Base-by-base conservation (phyloP, 768 basidiomycete species). In the Amanita thiersii region DNA sequence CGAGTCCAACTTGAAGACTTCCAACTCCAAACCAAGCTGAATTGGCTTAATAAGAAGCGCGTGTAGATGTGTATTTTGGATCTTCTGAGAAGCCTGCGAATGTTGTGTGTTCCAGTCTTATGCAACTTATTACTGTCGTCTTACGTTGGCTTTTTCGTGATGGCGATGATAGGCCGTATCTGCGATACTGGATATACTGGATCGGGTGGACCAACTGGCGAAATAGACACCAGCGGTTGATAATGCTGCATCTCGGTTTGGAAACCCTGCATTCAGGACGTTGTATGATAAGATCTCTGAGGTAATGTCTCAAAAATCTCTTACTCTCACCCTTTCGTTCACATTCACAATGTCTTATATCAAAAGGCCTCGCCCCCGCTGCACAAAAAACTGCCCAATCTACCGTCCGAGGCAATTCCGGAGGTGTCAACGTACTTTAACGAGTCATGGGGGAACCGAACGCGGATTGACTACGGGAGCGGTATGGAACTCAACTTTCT, bases 401-500 rank as follows among this genome's bases (percentile, higher is more conserved):
- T 92, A 2, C 75, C 81, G 0, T 36, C 53, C 2, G 76, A 75
- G 3, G 72, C 79, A 0, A 69, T 78, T 3, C 55, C 66, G 3
- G 94, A 97, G 55, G 60, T 96, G 3, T 74, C 80, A 2, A 70
- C 66, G 0, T 99, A 98, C 57, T 85, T 98, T 54, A 63, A 69
- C 26, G 88, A 93, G 55, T 64, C 81, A 11, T 98, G 93, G 93
- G 96, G 96, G 0, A 96, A 86, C 58, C 68, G 85, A 20, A 77
- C 83, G 36, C 70, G 96, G 7, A 91, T 99, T 40, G 96, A 99
- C 61, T 99, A 99, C 61, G 96, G 96, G n/a, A 96, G 92, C 52
- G 96, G 96, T 10, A 98, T 98, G 94, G 96, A 99, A 56, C 71
- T 98, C 32, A 94, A 97, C 61, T 99, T 97, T 54, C 46, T 98